These are phyloP conservation scores for Akanthomyces lecanii DNA, from an alignment of 2,329 filamentous ascomycete species.

Conservation along the genomic window DNA sequence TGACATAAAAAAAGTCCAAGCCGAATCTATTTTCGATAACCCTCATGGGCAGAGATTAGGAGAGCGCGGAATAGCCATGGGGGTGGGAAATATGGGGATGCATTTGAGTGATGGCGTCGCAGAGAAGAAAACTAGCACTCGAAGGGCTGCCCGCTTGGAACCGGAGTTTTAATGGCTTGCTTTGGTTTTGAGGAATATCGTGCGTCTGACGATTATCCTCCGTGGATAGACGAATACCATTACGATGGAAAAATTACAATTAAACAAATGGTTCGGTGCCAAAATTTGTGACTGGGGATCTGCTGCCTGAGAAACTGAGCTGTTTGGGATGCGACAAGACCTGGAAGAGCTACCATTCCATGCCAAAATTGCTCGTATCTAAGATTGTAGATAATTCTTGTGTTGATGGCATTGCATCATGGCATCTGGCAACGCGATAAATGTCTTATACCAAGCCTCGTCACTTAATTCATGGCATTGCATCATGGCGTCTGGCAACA, in stretches of 20 bases:
- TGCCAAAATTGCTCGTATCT: neutral
- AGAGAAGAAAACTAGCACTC: slow-evolving; percentile 27
- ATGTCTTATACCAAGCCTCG: no score
- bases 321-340: neutral
- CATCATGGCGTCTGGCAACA: neutral
- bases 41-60: slow-evolving; percentile 12
- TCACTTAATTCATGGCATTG: no score
- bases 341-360: neutral
- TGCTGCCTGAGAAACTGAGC: neutral
- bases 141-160: slow-evolving; percentile 42
- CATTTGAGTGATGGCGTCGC: slow-evolving; percentile 28
- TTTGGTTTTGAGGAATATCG: slow-evolving; percentile 40
- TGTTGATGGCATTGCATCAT: no score
- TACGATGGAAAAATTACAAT: slow-evolving; percentile 22
- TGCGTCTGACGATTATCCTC: slow-evolving; percentile 40
- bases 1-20: slow-evolving; percentile 13
- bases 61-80: slow-evolving; percentile 16
- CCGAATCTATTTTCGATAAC: slow-evolving; percentile 15
- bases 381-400: neutral
- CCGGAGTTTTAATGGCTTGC: slow-evolving; percentile 43
- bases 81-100: neutral
- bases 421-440: no score
- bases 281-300: neutral
- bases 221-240: slow-evolving; percentile 42
- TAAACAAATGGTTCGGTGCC: neutral